Percentiles rank a stretch among this genome's conserved stretches.
phyloP scores from a whole-genome alignment of 129 eudicot species.

The Saussurea involucrata region DNA sequence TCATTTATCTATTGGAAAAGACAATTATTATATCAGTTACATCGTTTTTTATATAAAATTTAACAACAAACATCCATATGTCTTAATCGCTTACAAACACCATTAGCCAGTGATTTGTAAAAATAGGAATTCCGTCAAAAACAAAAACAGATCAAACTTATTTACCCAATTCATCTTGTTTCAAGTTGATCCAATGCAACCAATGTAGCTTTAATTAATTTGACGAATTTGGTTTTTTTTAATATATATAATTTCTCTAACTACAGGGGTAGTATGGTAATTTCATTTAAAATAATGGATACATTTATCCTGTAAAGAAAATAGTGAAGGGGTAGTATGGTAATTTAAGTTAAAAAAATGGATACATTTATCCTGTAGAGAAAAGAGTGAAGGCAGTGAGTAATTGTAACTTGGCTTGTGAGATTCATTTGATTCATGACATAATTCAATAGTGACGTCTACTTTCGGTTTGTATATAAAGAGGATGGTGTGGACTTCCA shows the following conservation, averaged over 20 bases:
- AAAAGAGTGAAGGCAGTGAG: not conserved
- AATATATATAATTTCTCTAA: not conserved
- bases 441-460: constrained; percentile 21
- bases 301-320: not conserved
- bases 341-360: not conserved
- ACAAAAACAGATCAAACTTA: not conserved
- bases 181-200: not conserved
- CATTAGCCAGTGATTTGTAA: not conserved
- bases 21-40: not conserved
- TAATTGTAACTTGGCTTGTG: constrained; percentile 36
- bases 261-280: not conserved
- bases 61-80: not conserved
- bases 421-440: constrained; percentile 31
- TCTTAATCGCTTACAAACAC: not conserved
- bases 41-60: not conserved
- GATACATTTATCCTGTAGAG: not conserved
- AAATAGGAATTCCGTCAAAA: not conserved
- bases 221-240: not conserved
- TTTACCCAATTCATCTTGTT: not conserved
- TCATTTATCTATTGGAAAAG: not conserved
- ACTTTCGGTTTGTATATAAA: constrained; percentile 7
- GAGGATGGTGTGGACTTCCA: constrained; percentile 16
- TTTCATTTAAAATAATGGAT: not conserved
- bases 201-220: not conserved
- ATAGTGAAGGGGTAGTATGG: not conserved